Conservation (phyloP, 176 grass and related monocot species). For the Urochloa ruziziensis region DNA sequence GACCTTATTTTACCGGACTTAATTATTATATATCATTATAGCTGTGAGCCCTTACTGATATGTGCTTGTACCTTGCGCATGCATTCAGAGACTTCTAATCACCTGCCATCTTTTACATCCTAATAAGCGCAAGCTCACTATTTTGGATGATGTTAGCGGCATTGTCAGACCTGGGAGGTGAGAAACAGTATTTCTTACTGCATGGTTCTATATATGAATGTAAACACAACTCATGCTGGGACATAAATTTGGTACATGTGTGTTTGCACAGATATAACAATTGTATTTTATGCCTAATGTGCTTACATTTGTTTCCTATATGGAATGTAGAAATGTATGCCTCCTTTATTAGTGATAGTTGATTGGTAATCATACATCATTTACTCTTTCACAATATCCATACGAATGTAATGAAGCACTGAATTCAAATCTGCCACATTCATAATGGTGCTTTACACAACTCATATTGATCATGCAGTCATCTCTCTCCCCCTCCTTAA, state of each 20-base stretch:
- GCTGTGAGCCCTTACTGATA: neutral
- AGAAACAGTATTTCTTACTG: conserved; percentile 12
- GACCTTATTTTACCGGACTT: neutral
- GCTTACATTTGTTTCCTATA: neutral
- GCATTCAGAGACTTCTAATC: conserved; percentile 55
- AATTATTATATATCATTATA: neutral
- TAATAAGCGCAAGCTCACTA: conserved; percentile 46
- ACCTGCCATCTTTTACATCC: conserved; percentile 33
- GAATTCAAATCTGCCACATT: neutral
- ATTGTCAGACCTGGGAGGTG: conserved; percentile 65
- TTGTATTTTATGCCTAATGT: neutral
- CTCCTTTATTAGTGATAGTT: neutral
- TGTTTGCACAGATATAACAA: neutral
- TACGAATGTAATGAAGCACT: neutral
- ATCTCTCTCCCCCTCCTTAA: neutral
- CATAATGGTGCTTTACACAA: neutral
- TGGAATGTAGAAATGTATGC: neutral
- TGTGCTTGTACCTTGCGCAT: neutral
- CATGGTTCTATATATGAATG: neutral
- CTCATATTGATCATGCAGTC: neutral
- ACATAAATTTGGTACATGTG: neutral
- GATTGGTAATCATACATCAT: neutral
- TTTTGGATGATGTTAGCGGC: conserved; percentile 63
- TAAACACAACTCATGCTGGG: neutral
- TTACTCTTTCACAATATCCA: neutral